Base-by-base conservation (phyloP, 2,329 filamentous ascomycete genomes). In the Monilinia polystroma region DNA sequence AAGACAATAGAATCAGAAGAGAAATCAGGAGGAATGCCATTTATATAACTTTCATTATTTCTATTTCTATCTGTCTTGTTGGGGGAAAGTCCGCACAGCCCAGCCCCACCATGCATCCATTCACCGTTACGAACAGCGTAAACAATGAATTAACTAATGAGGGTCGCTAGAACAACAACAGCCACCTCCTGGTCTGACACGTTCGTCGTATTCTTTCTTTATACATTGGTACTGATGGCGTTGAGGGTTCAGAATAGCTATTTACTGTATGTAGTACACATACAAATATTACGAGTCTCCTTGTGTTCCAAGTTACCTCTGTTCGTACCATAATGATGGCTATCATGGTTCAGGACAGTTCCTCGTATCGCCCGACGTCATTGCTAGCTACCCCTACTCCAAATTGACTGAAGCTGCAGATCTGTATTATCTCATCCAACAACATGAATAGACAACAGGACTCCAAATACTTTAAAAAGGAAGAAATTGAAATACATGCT, bases 41-140 rank as follows among this genome's bases (percentile, higher is more conserved):
- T 63, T 45, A 53, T 66, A 53, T 63, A 55, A 38, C 53, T 63
- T 52, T 60, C 5, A 7, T 59, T 35, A 20, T 35, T 59, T 35
- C 43, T 23, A 60, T 35, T n/a, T 47, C 45, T 47, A n/a, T 47
- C 43, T 60, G 57, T 49, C 57, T 49, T 59, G 7, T 49, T 49
- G 57, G 47, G 6, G 45, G 57, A 60, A 47, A 53, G 54, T 26
- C 51, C 62, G 64, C 58, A 68, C 65, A 72, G 70, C 68, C 68
- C 72, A 69, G 71, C 71, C 68, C 72, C 73, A 66, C 72, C 68
- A 47, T 47, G 45, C 45, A n/a, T 47, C 16, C 62, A 64, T 59
- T 68, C 67, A 69, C 66, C 63, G 43, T 59, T 47, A 59, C 45
- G 6, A 26, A 56, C 35, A n/a, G 7, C n/a, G 35, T 43, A 35